Percentiles rank a stretch among this genome's conserved stretches.
Conservation (phyloP, 108 stramenopile genomes). For the Mediolabrus comicus region DNA sequence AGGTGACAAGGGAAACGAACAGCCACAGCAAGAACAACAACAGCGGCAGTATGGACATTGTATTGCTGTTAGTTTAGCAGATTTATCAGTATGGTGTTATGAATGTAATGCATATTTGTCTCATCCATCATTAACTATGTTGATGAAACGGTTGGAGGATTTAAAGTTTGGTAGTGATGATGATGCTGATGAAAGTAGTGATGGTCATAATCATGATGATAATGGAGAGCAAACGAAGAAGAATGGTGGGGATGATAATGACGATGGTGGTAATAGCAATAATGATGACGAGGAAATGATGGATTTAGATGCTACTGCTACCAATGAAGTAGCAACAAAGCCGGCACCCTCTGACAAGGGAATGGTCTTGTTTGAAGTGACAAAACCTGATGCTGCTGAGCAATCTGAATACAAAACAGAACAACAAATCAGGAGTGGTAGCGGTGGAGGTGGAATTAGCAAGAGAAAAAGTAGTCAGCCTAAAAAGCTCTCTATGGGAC, state of each 20-base stretch:
- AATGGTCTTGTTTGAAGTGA: too few relatives aligned
- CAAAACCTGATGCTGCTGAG: background rate
- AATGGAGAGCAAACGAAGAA: background rate
- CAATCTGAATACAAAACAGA: background rate
- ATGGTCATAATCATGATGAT: conserved; percentile 2
- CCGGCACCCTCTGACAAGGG: too few relatives aligned
- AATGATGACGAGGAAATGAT: background rate
- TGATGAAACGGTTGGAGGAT: conserved; percentile 45
- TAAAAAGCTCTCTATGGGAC: conserved; percentile 2
- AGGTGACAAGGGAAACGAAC: too few relatives aligned
- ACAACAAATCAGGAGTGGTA: too few relatives aligned
- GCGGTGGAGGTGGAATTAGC: background rate
- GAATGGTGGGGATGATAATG: background rate
- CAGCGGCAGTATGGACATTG: conserved; percentile 49
- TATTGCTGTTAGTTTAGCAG: conserved; percentile 62
- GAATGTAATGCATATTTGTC: conserved; percentile 60
- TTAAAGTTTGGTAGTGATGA: conserved; percentile 51
- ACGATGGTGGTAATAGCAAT: background rate
- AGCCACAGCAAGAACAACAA: background rate
- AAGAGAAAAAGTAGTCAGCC: conserved; percentile 23
- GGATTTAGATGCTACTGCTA: background rate
- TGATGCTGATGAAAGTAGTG: background rate
- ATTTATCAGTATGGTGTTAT: conserved; percentile 85
- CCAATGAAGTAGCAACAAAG: too few relatives aligned
- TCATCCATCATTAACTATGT: conserved; percentile 29